phyloP scores from a whole-genome alignment of 2,329 filamentous ascomycete genomes.

The Colletotrichum gloeosporioides region DNA sequence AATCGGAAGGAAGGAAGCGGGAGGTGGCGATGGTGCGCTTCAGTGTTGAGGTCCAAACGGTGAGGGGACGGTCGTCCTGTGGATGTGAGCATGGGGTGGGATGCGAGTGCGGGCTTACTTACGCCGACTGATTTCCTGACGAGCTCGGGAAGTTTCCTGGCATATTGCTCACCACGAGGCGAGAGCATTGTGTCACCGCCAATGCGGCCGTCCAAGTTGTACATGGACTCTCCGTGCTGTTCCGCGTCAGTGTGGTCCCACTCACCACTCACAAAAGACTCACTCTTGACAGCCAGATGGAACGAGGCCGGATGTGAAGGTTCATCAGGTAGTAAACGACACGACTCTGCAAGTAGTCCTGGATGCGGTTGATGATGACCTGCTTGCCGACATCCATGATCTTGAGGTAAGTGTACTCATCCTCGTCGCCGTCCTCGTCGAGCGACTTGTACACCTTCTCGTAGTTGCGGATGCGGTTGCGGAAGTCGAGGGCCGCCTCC shows the following conservation, averaged over 20 bases:
- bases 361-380: slow-evolving; percentile 97
- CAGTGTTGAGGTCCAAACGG: slow-evolving; percentile 68
- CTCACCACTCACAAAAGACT: slow-evolving; percentile 36
- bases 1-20: slow-evolving; percentile 78
- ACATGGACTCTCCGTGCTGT: slow-evolving; percentile 92
- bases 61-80: slow-evolving; percentile 65
- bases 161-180: slow-evolving; percentile 85
- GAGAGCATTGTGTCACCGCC: slow-evolving; percentile 92
- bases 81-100: slow-evolving; percentile 23
- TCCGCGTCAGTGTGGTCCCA: neutral
- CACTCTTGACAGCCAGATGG: slow-evolving; percentile 94
- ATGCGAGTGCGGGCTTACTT: slow-evolving; percentile 36
- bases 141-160: slow-evolving; percentile 81
- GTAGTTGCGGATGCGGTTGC: slow-evolving; percentile 93
- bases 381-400: slow-evolving; percentile 95
- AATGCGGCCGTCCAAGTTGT: slow-evolving; percentile 89
- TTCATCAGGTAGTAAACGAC: slow-evolving; percentile 99
- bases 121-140: slow-evolving; percentile 88
- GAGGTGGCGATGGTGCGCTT: slow-evolving; percentile 91
- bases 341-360: slow-evolving; percentile 94
- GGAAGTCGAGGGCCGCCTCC: slow-evolving; percentile 87
- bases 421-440: slow-evolving; percentile 80
- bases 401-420: slow-evolving; percentile 91
- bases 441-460: slow-evolving; percentile 97
- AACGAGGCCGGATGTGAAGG: slow-evolving; percentile 93